These are phyloP conservation scores for Epichloe coenophiala DNA, from an alignment of 2,329 filamentous ascomycete genomes.

Conservation along the genomic window DNA sequence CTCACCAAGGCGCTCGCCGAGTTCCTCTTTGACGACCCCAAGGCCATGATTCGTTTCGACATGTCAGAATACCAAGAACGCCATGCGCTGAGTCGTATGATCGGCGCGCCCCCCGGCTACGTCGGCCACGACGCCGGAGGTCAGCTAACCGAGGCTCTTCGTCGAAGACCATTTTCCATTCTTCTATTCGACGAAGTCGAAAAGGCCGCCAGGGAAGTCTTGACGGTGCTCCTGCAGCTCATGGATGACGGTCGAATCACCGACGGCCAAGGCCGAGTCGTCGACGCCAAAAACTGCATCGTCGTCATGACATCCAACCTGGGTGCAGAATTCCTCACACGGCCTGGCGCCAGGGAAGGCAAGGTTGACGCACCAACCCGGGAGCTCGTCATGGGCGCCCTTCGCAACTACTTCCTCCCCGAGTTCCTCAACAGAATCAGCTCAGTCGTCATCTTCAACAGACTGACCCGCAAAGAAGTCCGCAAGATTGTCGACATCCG, in stretches of 20 bases:
- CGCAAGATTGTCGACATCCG: conserved; percentile 91
- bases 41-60: conserved; percentile 97
- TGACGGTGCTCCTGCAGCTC: conserved; percentile 94
- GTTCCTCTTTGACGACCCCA: conserved; percentile 94
- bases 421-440: conserved; percentile 98
- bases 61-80: conserved; percentile 99
- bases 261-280: conserved; percentile 86
- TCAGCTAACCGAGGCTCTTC: conserved; percentile 87
- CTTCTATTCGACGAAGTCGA: conserved; percentile 96
- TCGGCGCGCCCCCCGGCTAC: conserved; percentile 95
- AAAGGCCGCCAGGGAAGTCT: conserved; percentile 93
- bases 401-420: conserved; percentile 92
- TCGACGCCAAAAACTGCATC: conserved; percentile 96
- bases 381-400: conserved; percentile 79
- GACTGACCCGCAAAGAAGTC: conserved; percentile 79
- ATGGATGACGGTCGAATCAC: conserved; percentile 99
- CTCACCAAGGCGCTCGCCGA: conserved; percentile 94
- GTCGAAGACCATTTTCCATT: conserved; percentile 93
- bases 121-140: conserved; percentile 93
- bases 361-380: conserved; percentile 73
- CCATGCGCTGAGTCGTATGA: conserved; percentile 91
- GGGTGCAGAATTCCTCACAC: conserved; percentile 83
- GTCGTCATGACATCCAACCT: conserved; percentile 99
- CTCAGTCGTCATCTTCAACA: conserved; percentile 96
- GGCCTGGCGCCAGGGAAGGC: conserved; percentile 65